Evolutionary conservation across 2,329 filamentous ascomycete genomes (phyloP).

Genomic region (Penicillium sp.): DNA sequence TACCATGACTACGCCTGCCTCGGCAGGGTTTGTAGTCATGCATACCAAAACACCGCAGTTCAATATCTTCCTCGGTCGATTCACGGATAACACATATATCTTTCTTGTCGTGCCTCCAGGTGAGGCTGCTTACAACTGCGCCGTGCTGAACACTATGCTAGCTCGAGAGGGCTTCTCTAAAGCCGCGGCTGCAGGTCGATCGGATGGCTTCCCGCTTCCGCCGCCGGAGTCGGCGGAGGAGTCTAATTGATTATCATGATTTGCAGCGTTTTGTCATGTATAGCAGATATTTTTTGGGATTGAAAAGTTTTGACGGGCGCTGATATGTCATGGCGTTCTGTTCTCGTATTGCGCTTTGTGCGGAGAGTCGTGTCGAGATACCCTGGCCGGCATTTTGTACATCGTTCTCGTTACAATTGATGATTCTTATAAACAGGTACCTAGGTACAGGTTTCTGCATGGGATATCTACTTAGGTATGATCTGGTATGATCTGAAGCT

Average conservation of each 20-base stretch:
- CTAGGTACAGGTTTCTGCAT: not conserved
- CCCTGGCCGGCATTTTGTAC: slow-evolving; percentile 13
- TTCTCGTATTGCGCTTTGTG: slow-evolving; percentile 8
- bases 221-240: slow-evolving; percentile 29
- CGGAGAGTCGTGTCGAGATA: slow-evolving; percentile 23
- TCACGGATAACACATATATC: slow-evolving; percentile 96
- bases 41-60: slow-evolving; percentile 58
- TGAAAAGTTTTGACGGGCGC: slow-evolving; percentile 16
- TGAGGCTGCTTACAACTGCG: slow-evolving; percentile 85
- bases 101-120: slow-evolving; percentile 87
- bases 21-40: slow-evolving; percentile 44
- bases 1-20: slow-evolving; percentile 42
- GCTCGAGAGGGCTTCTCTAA: slow-evolving; percentile 75
- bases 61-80: slow-evolving; percentile 89
- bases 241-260: slow-evolving; percentile 10
- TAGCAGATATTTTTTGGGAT: slow-evolving; percentile 15
- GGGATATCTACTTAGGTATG: not conserved
- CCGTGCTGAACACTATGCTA: slow-evolving; percentile 82
- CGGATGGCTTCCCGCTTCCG: slow-evolving; percentile 41
- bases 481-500: no score
- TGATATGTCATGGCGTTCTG: slow-evolving; percentile 19
- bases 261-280: slow-evolving; percentile 17
- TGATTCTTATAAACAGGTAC: not conserved
- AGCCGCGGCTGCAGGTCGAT: slow-evolving; percentile 47
- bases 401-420: slow-evolving; percentile 1